Evolutionary conservation across 352 stramenopile genomes (phyloP).

Genomic region (Phytophthora pisi): DNA sequence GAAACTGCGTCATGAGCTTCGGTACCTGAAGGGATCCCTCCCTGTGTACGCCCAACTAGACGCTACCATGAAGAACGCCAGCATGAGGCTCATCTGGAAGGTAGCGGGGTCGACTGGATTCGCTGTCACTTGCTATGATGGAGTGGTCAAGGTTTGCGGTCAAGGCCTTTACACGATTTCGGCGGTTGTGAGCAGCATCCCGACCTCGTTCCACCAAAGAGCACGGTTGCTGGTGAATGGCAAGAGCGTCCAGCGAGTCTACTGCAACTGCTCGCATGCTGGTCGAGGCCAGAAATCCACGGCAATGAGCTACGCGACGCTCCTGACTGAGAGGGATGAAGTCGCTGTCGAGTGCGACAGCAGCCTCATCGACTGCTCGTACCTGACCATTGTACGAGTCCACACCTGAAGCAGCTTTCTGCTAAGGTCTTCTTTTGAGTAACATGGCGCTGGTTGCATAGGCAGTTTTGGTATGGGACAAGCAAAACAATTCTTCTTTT

Average conservation of each 20-base stretch:
- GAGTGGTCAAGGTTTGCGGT: not conserved
- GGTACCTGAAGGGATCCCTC: too few relatives aligned
- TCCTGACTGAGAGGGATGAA: not conserved
- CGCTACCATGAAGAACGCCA: too few relatives aligned
- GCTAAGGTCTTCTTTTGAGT: too few relatives aligned
- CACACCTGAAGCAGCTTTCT: too few relatives aligned
- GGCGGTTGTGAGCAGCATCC: not conserved
- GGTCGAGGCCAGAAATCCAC: not conserved
- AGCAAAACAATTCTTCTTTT: too few relatives aligned
- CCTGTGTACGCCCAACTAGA: too few relatives aligned
- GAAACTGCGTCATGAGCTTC: not conserved
- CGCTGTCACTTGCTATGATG: not conserved
- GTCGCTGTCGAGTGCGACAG: not conserved
- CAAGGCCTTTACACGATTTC: not conserved
- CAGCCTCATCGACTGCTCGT: not conserved
- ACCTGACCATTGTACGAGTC: not conserved
- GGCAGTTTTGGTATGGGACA: too few relatives aligned
- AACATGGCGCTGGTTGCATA: too few relatives aligned
- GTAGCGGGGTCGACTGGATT: not conserved
- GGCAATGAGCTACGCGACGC: not conserved
- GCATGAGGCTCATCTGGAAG: too few relatives aligned
- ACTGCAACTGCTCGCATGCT: not conserved
- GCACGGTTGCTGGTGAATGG: not conserved
- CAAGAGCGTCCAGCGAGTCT: not conserved
- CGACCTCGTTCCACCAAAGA: not conserved